Evolutionary conservation across 371 early-diverging fungal genomes (phyloP), one percentile per base, ranked within the genome.

Genomic region (Mucor lusitanicus): DNA sequence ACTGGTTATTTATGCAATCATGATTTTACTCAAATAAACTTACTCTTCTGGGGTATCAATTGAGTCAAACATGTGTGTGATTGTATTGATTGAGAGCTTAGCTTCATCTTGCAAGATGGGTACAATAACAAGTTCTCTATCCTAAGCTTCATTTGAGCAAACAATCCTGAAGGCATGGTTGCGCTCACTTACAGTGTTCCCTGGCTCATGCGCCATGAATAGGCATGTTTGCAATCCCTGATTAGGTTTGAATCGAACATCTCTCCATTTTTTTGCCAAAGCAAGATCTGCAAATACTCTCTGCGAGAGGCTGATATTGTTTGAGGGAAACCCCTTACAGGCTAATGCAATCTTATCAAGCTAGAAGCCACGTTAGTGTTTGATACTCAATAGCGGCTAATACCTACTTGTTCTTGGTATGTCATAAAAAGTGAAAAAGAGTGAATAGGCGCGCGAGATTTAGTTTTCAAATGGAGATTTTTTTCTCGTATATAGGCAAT

Each of bases 211-310:
- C 7, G 70, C 70, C 11, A 70, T 13, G n/a, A 77, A 57, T 4
- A 74, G 39, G 28, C 74, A 69, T 11, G 35, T 66, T 23, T 65
- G 40, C 25, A 77, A 48, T 32, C 28, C 59, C 3, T 59, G 40
- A 6, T 67, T 42, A 3, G 69, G n/a, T 13, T 55, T 25, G 21
- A 72, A 61, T 35, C 69, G 25, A 28, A 77, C 72, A 1, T 64
- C 8, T 32, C 74, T 77, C 54, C 74, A 74, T 62, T 63, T 64
- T 30, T 77, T 77, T 15, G 60, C 72, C 39, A 75, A 57, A 7
- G 72, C 65, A 40, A 65, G 57, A 23, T 66, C 66, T 8, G 62
- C 11, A 39, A 53, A 71, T 3, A 74, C 35, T 48, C 46, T 54
- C 59, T 68, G 71, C 3, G 68, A 64, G 19, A 72, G 21, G 39